Percentiles rank a stretch among this genome's conserved stretches.
These are phyloP conservation scores for Alternaria ventricosa DNA, from an alignment of 2,329 filamentous ascomycete species.

Conservation along the genomic window DNA sequence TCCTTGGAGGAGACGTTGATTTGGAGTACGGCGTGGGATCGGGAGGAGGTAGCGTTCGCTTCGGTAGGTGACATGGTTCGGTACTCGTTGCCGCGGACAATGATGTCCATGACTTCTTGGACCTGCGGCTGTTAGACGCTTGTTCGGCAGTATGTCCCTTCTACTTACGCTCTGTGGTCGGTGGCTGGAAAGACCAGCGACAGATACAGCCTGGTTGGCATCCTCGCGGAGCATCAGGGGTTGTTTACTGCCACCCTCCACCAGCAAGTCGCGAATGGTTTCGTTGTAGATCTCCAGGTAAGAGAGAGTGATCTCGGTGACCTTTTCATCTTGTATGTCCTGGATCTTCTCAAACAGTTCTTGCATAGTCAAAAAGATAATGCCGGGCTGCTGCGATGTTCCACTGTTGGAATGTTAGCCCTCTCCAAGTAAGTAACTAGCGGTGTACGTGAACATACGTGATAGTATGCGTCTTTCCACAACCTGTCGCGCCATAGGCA, in stretches of 20 bases:
- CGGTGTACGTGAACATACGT: slow-evolving; percentile 44
- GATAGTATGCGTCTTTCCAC: slow-evolving; percentile 98
- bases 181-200: slow-evolving; percentile 88
- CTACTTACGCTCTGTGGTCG: slow-evolving; percentile 78
- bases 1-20: slow-evolving; percentile 97
- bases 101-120: slow-evolving; percentile 99
- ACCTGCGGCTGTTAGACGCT: slow-evolving; percentile 45
- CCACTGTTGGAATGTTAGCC: slow-evolving; percentile 57
- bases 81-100: slow-evolving; percentile 91
- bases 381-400: slow-evolving; percentile 89
- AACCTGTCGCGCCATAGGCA: slow-evolving; percentile 96
- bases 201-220: slow-evolving; percentile 89
- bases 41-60: slow-evolving; percentile 95
- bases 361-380: slow-evolving; percentile 99
- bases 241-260: slow-evolving; percentile 81
- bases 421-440: background rate
- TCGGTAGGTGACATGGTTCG: slow-evolving; percentile 96
- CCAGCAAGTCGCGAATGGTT: slow-evolving; percentile 91
- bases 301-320: slow-evolving; percentile 87
- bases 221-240: slow-evolving; percentile 94
- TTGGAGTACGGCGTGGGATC: slow-evolving; percentile 95
- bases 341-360: slow-evolving; percentile 95
- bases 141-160: background rate
- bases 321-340: slow-evolving; percentile 85
- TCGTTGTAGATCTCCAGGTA: slow-evolving; percentile 99